phyloP scores from a whole-genome alignment of 139 green algal genomes.

The Micractinium sp. region DNA sequence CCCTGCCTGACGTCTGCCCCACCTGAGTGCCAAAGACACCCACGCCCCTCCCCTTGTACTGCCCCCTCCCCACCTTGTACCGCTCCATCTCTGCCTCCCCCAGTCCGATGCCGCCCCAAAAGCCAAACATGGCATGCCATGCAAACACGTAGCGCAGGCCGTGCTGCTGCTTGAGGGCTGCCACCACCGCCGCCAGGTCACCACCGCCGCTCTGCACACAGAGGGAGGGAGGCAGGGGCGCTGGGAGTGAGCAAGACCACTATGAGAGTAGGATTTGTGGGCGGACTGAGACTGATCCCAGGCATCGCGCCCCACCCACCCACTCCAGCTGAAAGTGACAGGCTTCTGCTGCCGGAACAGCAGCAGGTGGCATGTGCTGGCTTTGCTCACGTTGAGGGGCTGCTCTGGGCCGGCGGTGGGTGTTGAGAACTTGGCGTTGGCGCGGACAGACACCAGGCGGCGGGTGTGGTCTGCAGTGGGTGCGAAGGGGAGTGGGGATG shows the following conservation, averaged over 20 bases:
- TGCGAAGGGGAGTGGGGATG: not conserved
- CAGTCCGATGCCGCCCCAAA: conserved; percentile 36
- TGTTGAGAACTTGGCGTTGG: conserved; percentile 85
- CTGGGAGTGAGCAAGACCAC: not conserved
- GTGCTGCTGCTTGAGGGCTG: conserved; percentile 54
- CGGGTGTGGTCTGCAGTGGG: conserved; percentile 77
- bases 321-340: not conserved
- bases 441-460: conserved; percentile 75
- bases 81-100: conserved; percentile 11
- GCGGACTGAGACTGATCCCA: too few relatives aligned
- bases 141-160: conserved; percentile 81
- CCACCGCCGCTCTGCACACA: conserved; percentile 36
- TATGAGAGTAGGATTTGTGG: too few relatives aligned
- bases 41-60: not conserved
- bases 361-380: too few relatives aligned
- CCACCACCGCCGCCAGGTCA: conserved; percentile 70
- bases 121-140: conserved; percentile 90
- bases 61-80: conserved; percentile 1
- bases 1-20: too few relatives aligned
- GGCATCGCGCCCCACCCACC: too few relatives aligned
- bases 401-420: conserved; percentile 37
- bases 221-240: not conserved
- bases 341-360: not conserved
- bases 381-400: conserved; percentile 31
- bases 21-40: too few relatives aligned